Percentiles rank a stretch among this genome's conserved stretches.
Evolutionary conservation across 306 rosid genomes (phyloP).

Genomic region (Arachis stenosperma): DNA sequence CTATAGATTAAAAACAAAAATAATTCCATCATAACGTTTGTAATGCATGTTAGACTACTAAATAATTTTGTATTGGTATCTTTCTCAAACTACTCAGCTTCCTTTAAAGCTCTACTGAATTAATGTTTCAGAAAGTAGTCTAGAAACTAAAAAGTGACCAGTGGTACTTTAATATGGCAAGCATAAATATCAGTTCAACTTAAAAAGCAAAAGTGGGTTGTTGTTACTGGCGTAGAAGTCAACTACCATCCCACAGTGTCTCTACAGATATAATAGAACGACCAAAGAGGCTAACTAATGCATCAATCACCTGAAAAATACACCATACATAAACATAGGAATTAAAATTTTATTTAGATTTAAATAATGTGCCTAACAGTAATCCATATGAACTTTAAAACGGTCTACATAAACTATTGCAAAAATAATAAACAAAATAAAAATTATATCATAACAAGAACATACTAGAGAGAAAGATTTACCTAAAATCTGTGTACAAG

Average conservation of each 20-base stretch:
- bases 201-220: background rate
- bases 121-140: background rate
- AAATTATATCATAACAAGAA: conserved; percentile 21
- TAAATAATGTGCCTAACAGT: conserved; percentile 21
- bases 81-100: conserved; percentile 34
- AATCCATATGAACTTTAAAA: conserved; percentile 12
- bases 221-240: too few relatives aligned
- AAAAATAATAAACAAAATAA: background rate
- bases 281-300: too few relatives aligned
- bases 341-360: conserved; percentile 1
- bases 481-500: conserved; percentile 80
- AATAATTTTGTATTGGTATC: conserved; percentile 21
- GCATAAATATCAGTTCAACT: conserved; percentile 16
- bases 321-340: too few relatives aligned
- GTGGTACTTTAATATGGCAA: conserved; percentile 30
- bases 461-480: conserved; percentile 35
- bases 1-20: conserved; percentile 17
- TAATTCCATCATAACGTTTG: background rate
- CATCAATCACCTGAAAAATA: too few relatives aligned
- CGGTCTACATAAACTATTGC: conserved; percentile 8
- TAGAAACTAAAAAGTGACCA: background rate
- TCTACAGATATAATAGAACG: too few relatives aligned
- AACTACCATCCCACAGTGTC: too few relatives aligned
- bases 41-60: background rate
- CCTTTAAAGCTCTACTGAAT: conserved; percentile 10